A percentile compares a stretch with the other conserved stretches of the same genome.
These are phyloP conservation scores for Penicillium rolfsii DNA, from an alignment of 2,329 filamentous ascomycete species.

Conservation along the genomic window DNA sequence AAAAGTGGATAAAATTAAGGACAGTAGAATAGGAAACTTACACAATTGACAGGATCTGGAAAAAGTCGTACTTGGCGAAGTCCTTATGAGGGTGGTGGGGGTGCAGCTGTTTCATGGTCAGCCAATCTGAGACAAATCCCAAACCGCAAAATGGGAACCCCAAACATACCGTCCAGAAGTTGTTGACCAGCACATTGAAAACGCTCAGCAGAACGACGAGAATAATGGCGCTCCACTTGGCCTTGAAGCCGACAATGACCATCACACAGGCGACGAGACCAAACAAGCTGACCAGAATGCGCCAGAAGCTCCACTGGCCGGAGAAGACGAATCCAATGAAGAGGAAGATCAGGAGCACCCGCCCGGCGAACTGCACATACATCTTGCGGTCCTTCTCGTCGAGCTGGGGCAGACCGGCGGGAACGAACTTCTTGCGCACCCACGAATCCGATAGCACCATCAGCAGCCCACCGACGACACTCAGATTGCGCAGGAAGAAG, in stretches of 20 bases:
- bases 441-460: conserved; percentile 99
- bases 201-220: conserved; percentile 92
- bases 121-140: conserved; percentile 9
- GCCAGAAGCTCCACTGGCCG: conserved; percentile 87
- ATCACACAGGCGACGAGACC: conserved; percentile 93
- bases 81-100: conserved; percentile 99
- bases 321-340: conserved; percentile 97
- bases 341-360: conserved; percentile 94
- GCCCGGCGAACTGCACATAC: conserved; percentile 98
- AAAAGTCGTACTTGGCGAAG: conserved; percentile 99
- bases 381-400: conserved; percentile 99
- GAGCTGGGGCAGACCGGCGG: conserved; percentile 87
- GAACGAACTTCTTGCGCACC: conserved; percentile 96
- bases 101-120: conserved; percentile 68
- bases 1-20: not conserved
- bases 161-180: conserved; percentile 94
- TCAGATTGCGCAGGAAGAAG: conserved; percentile 99
- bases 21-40: conserved; percentile 47
- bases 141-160: not conserved
- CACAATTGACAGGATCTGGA: conserved; percentile 99
- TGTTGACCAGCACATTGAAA: conserved; percentile 98
- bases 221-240: conserved; percentile 96
- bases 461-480: conserved; percentile 92
- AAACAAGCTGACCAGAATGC: conserved; percentile 79
- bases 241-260: conserved; percentile 99